Base-by-base conservation (phyloP, 805 yeast species). In the Maudiozyma saulgeensis region DNA sequence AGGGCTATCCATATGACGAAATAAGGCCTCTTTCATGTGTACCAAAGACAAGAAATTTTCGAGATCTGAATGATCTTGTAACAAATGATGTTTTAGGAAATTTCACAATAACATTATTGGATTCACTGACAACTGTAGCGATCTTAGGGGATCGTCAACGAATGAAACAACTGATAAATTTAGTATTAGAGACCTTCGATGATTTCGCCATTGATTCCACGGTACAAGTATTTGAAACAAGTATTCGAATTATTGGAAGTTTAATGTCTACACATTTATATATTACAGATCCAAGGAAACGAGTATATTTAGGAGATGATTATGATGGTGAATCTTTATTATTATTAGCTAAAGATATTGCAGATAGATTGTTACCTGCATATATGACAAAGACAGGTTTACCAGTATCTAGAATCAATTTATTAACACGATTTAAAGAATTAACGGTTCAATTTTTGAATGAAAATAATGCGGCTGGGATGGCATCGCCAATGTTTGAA, bases 381-480 rank as follows among this genome's bases (percentile, higher is more conserved):
- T 90, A 81, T 59, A 74, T 78, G 18, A 80, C 89, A 0, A 61
- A 74, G 2, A 68, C 78, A 0, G 82, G 82, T 0, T 72, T 89
- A 7, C 96, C 96, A 0, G 71, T 76, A n/a, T 88, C 98, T 0
- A 68, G 97, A 52, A 78, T 87, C 8, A 87, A 90, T 61, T 63
- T 90, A 23, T 68, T 68, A 16, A 48, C 66, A 35, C 45, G 68
- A 0, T 69, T 78, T 1, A 45, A 66, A 35, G 47, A 68, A 0
- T 53, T 81, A 0, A 79, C 84, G 0, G 51, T 64, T 6, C 58
- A 61, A 1, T 52, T 78, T 5, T 74, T 77, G 46, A 55, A 69
- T 12, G 95, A 87, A 52, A 89, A 89, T 6, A 89, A 96, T 61
- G 78, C 89, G 0, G 84, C 96, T 0, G 97, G 96, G 2, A 91